Evolutionary conservation across 129 eudicot species (phyloP).

Genomic region (Arctium lappa): DNA sequence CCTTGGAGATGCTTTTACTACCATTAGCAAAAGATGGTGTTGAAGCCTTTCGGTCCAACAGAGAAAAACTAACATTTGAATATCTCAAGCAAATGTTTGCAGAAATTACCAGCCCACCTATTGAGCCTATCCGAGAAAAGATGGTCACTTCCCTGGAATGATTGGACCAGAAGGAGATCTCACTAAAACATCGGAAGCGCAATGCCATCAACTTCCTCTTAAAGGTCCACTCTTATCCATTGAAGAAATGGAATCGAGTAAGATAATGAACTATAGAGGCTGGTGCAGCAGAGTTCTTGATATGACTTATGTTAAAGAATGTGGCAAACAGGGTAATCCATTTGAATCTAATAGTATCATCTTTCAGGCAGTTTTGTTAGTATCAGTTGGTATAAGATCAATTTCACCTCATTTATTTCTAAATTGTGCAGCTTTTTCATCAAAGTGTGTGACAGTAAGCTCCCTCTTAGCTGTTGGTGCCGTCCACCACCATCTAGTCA

Average conservation of each 20-base stretch:
- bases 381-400: background rate
- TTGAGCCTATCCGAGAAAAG: conserved; percentile 97
- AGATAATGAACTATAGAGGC: conserved; percentile 89
- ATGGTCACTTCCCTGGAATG: conserved; percentile 98
- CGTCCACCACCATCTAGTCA: conserved; percentile 92
- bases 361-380: background rate
- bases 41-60: conserved; percentile 94
- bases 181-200: conserved; percentile 91
- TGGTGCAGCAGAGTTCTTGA: conserved; percentile 97
- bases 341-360: background rate
- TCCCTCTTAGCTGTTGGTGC: conserved; percentile 96
- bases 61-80: conserved; percentile 93
- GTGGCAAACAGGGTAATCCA: conserved; percentile 67
- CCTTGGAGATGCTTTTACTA: conserved; percentile 89
- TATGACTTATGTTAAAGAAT: conserved; percentile 70
- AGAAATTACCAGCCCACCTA: conserved; percentile 98
- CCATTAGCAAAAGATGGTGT: conserved; percentile 98
- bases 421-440: conserved; percentile 68
- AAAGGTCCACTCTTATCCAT: conserved; percentile 90
- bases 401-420: background rate
- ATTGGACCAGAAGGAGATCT: conserved; percentile 99
- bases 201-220: conserved; percentile 88
- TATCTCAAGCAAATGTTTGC: conserved; percentile 99
- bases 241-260: conserved; percentile 88
- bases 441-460: conserved; percentile 82